A percentile compares a stretch with the other conserved stretches of the same genome.
phyloP scores from a whole-genome alignment of 192 early-diverging fungal species.

The Coemansia sp. region DNA sequence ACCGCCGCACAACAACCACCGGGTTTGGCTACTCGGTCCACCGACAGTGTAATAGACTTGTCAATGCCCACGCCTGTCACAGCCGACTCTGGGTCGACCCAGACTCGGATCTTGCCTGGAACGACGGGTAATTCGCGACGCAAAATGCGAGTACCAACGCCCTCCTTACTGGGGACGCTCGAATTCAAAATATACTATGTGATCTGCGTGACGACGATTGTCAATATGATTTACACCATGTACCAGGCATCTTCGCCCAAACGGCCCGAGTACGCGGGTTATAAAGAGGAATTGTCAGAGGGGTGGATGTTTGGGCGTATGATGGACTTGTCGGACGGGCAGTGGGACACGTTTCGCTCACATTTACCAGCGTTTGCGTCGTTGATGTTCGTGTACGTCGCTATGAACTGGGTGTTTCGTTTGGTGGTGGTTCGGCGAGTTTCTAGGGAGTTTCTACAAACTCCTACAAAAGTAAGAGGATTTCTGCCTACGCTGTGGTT shows the following conservation, averaged over 20 bases:
- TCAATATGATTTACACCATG: conserved; percentile 70
- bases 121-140: conserved; percentile 46
- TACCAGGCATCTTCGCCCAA: conserved; percentile 54
- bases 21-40: neutral
- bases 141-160: conserved; percentile 79
- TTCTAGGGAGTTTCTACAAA: neutral
- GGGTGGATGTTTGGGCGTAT: conserved; percentile 78
- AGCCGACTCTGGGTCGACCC: neutral
- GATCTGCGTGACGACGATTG: conserved; percentile 60
- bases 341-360: conserved; percentile 57
- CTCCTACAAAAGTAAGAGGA: neutral
- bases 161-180: conserved; percentile 63
- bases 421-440: conserved; percentile 4
- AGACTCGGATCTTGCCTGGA: conserved; percentile 16
- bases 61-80: neutral
- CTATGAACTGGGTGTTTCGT: conserved; percentile 31
- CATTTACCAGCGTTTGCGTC: conserved; percentile 55
- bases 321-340: conserved; percentile 60
- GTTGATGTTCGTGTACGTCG: conserved; percentile 40
- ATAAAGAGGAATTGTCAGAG: conserved; percentile 50
- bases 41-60: conserved; percentile 8
- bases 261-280: conserved; percentile 46
- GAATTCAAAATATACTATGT: conserved; percentile 83
- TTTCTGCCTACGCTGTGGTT: conserved; percentile 59
- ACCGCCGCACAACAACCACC: neutral